A percentile compares a stretch with the other conserved stretches of the same genome.
Evolutionary conservation across 1,284 basidiomycete genomes (phyloP).

Genomic region (Ceraceosorus guamensis): DNA sequence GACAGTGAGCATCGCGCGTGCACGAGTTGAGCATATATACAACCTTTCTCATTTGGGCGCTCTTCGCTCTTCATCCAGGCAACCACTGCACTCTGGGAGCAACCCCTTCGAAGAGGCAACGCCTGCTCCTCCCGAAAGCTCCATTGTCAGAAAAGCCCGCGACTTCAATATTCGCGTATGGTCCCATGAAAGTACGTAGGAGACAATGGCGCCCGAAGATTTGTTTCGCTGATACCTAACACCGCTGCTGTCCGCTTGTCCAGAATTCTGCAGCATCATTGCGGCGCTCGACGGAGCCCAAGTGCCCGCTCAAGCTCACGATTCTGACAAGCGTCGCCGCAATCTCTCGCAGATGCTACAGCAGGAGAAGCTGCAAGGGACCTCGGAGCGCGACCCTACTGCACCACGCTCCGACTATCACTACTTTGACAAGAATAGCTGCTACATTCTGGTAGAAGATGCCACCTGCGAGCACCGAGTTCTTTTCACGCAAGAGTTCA

Average conservation of each 20-base stretch:
- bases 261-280: background rate
- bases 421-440: conserved; percentile 74
- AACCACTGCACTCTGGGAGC: conserved; percentile 40
- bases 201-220: background rate
- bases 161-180: conserved; percentile 82
- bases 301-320: background rate
- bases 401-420: conserved; percentile 78
- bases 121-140: conserved; percentile 50
- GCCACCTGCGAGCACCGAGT: conserved; percentile 64
- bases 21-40: background rate
- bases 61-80: background rate
- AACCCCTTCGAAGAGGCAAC: conserved; percentile 41
- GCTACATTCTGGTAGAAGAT: conserved; percentile 86
- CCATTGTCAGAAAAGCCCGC: conserved; percentile 67
- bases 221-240: background rate
- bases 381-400: conserved; percentile 78
- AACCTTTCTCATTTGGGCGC: background rate
- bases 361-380: conserved; percentile 79
- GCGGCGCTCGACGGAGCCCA: background rate
- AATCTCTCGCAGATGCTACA: conserved; percentile 62
- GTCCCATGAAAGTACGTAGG: conserved; percentile 54
- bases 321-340: conserved; percentile 9
- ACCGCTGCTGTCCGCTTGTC: background rate
- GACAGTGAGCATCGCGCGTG: too few species aligned
- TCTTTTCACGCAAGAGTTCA: conserved; percentile 56